Base-by-base conservation (phyloP, 2,329 filamentous ascomycete genomes). In the Mollisia scopiformis region DNA sequence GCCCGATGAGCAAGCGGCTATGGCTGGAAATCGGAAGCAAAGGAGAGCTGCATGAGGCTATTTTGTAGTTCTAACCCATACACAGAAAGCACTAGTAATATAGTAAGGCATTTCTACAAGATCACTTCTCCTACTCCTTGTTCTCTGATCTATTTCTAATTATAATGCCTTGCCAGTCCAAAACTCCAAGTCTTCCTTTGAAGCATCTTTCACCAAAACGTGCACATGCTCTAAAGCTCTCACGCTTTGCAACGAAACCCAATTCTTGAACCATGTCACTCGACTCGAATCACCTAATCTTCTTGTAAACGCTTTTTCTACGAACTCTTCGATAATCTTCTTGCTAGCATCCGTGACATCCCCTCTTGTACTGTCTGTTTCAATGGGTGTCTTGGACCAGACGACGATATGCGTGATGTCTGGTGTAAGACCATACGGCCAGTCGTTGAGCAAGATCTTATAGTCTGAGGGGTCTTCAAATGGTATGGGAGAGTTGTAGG, bases 191-290 rank as follows among this genome's bases (percentile, higher is more conserved):
- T 82, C 73, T 28, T 80, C 80, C 30, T 81, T 77, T 50, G 80
- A 79, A 25, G 80, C 84, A 68, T 84, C 79, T 57, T 77, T 82
- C 54, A 89, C 84, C 69, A 89, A 72, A 33, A 98, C 87, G 75
- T 98, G 94, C 71, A 97, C 88, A 74, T 97, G 94, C 78, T 97
- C 93, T 50, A 97, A 80, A 2, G 90, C 85, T 69, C 93, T 86
- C 43, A 97, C 90, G 69, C 91, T 96, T 79, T 97, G 96, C 73
- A 97, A 78, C 27, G 88, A 87, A 62, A 87, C 88, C 93, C 93
- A 97, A 70, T 97, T 97, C 82, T 94, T 96, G 78, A 97, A 97
- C 92, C 93, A 98, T 62, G 93, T 74, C 47, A 89, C 85, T 52
- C 77, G 78, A 6, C 80, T 76, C 59, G 66, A 82, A 3, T 75